Evolutionary conservation across 1,284 basidiomycete genomes (phyloP), one percentile per base, ranked within the genome.

Genomic region (Laetiporus sulphureus): DNA sequence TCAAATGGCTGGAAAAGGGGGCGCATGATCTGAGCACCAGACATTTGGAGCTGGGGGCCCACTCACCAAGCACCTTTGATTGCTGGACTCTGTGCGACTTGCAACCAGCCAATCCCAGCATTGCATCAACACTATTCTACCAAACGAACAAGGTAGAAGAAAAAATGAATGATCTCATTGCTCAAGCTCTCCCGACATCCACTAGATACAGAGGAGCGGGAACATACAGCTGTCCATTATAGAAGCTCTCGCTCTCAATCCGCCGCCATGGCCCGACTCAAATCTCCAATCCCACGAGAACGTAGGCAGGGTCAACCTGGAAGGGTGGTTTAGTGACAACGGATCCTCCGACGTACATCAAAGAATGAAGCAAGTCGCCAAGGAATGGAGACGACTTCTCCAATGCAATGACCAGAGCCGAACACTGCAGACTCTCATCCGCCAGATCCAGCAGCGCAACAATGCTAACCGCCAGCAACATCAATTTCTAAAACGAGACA

Each of bases 371-470:
- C 40, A 88, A 63, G 51, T 77, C 71, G 50, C 76, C 72, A 39
- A 85, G 66, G 27, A 66, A 66, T 12, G 73, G 68, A 31, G 74
- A 76, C 2, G 71, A 67, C 51, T 77, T 75, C 57, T 83, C 79
- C 45, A 87, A 63, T 16, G 73, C 81, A 51, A 91, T 88, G 46
- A 89, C 72, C 32, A 90, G 72, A n/a, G 82, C 79, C 33, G 73
- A 74, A 59, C 86, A 89, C 55, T 73, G 72, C 29, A 91, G 68
- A 47, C 74, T 77, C 61, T 90, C 86, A 59, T 86, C 83, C 41
- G 87, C 86, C 21, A 91, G 69, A 55, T 91, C 86, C 48, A 91
- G 67, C 29, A 91, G 70, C 37, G 87, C 87, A 29, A 90, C 85
- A 53, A 90, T 81, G 60, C 86, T 90, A 20, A 35, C 13, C 18